Percentiles rank a stretch among this genome's conserved stretches.
These are phyloP conservation scores for Ophiognomonia clavigignenti-juglandacearum DNA, from an alignment of 2,329 filamentous ascomycete species.

Conservation along the genomic window DNA sequence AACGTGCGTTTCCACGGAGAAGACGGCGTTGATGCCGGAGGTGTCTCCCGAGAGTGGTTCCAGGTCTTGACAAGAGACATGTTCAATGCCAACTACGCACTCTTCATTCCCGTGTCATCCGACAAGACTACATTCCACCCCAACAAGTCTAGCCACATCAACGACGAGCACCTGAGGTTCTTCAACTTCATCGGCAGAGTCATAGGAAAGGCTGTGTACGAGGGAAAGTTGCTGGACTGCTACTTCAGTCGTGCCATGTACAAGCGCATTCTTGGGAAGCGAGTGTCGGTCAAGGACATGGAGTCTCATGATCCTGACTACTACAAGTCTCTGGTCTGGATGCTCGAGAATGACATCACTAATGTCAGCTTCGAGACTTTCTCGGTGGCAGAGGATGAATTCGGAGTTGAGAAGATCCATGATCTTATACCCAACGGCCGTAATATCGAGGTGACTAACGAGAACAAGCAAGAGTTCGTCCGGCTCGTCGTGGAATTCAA, in stretches of 20 bases:
- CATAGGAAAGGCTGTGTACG: slow-evolving; percentile 96
- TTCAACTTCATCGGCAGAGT: slow-evolving; percentile 99
- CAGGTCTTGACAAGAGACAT: slow-evolving; percentile 95
- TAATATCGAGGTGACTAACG: slow-evolving; percentile 90
- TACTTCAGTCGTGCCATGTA: slow-evolving; percentile 99
- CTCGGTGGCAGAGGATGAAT: slow-evolving; percentile 88
- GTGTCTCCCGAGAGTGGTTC: slow-evolving; percentile 98
- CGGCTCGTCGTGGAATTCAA: slow-evolving; percentile 92
- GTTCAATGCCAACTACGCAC: slow-evolving; percentile 96
- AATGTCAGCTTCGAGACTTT: slow-evolving; percentile 97
- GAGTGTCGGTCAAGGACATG: slow-evolving; percentile 98
- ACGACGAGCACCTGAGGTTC: slow-evolving; percentile 92
- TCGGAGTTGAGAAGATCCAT: slow-evolving; percentile 81
- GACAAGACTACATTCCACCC: slow-evolving; percentile 98
- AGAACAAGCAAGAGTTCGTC: slow-evolving; percentile 98
- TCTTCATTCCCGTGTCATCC: slow-evolving; percentile 94
- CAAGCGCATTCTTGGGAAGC: slow-evolving; percentile 92
- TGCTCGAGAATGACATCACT: slow-evolving; percentile 97
- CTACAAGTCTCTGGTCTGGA: slow-evolving; percentile 98
- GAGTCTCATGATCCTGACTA: slow-evolving; percentile 97
- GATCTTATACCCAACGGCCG: slow-evolving; percentile 85
- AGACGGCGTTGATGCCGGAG: slow-evolving; percentile 95
- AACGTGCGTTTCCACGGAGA: slow-evolving; percentile 97
- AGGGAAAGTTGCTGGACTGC: slow-evolving; percentile 91
- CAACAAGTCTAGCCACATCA: slow-evolving; percentile 89